Conservation (phyloP, 2,329 filamentous ascomycete species). For the Emmonsia crescens region DNA sequence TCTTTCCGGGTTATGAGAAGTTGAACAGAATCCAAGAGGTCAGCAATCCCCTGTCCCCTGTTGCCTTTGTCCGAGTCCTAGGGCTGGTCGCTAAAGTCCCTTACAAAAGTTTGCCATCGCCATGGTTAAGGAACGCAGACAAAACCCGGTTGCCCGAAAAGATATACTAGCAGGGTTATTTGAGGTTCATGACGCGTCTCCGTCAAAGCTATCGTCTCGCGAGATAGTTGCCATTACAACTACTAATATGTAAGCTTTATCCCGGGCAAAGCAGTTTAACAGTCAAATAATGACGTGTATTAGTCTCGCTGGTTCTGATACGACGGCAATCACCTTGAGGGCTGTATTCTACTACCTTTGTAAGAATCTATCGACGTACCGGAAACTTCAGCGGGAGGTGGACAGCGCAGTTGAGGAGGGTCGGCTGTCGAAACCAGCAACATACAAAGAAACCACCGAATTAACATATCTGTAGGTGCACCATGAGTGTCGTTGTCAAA, state of each 20-base stretch:
- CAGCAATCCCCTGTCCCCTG: background rate
- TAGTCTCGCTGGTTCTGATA: slow-evolving; percentile 35
- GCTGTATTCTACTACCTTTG: slow-evolving; percentile 13
- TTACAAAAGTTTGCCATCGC: background rate
- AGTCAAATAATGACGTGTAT: background rate
- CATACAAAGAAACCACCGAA: background rate
- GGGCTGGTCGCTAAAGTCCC: background rate
- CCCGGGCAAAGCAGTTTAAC: background rate
- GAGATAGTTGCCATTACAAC: background rate
- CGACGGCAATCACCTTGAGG: slow-evolving; percentile 11
- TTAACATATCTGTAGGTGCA: background rate
- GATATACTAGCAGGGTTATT: background rate
- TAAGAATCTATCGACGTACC: slow-evolving; percentile 14
- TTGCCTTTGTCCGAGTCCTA: background rate
- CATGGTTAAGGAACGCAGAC: background rate
- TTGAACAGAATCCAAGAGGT: background rate
- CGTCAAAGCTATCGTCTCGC: background rate
- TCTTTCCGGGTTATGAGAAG: background rate
- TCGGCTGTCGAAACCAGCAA: background rate
- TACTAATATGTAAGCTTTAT: background rate
- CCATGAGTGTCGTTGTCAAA: background rate
- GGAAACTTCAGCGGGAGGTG: slow-evolving; percentile 20
- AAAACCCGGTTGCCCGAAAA: background rate
- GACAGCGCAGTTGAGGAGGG: background rate
- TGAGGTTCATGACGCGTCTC: background rate